Evolutionary conservation across 257 asterid genomes (phyloP).

Genomic region (Fraxinus americana): DNA sequence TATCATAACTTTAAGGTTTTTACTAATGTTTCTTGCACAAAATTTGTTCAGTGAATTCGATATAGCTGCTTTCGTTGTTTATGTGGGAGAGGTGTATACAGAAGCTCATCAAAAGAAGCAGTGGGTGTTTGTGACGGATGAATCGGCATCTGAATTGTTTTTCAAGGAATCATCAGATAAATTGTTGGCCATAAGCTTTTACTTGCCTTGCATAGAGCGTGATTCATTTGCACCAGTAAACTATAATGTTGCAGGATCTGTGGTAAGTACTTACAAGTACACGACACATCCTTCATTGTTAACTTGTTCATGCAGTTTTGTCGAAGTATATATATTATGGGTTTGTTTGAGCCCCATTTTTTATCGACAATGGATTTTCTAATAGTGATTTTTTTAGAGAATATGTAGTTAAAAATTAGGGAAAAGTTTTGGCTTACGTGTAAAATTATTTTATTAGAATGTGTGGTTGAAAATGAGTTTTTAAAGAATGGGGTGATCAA

Average conservation of each 20-base stretch:
- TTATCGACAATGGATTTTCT: too few species aligned
- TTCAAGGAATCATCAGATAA: conserved; percentile 46
- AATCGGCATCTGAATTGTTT: conserved; percentile 40
- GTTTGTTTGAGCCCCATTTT: too few species aligned
- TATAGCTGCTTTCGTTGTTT: conserved; percentile 74
- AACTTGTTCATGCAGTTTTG: background rate
- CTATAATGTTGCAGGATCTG: conserved; percentile 66
- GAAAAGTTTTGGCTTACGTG: too few species aligned
- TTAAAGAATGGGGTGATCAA: too few species aligned
- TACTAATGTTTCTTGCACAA: conserved; percentile 29
- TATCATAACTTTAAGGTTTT: conserved; percentile 14
- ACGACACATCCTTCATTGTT: background rate
- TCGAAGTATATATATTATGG: background rate
- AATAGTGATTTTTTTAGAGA: too few species aligned
- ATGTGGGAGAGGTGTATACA: conserved; percentile 74
- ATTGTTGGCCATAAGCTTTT: conserved; percentile 77
- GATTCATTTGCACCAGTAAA: conserved; percentile 60
- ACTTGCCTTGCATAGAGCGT: conserved; percentile 45
- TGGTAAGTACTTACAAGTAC: conserved; percentile 45
- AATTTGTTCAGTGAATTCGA: conserved; percentile 78
- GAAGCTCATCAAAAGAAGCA: conserved; percentile 73
- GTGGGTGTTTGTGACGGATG: conserved; percentile 92
- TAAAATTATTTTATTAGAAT: too few species aligned
- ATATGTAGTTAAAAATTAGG: too few species aligned
- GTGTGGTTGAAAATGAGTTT: too few species aligned